Percentiles rank a stretch among this genome's conserved stretches.
phyloP scores from a whole-genome alignment of 176 grass and related monocot genomes.

The Eragrostis nindensis region DNA sequence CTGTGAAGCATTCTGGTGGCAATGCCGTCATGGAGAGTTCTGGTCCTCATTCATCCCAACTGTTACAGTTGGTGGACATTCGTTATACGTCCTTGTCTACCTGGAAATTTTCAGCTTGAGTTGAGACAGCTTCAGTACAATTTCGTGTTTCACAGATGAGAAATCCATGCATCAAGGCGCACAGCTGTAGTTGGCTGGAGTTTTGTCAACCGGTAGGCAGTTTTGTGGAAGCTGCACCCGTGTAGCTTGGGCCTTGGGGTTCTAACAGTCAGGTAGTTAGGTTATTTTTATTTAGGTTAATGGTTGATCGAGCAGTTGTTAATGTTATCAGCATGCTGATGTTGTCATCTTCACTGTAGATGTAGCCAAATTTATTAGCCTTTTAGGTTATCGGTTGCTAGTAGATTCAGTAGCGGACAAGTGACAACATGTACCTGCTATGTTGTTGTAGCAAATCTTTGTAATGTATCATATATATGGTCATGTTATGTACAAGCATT shows the following conservation, averaged over 20 bases:
- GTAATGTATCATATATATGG: background rate
- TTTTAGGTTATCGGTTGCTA: background rate
- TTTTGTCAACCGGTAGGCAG: background rate
- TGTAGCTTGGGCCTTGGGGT: constrained; percentile 3
- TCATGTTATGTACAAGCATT: background rate
- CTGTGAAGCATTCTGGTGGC: background rate
- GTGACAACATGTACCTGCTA: background rate
- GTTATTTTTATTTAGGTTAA: constrained; percentile 33
- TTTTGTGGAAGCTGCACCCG: background rate
- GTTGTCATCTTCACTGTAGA: background rate
- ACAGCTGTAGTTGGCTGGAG: background rate
- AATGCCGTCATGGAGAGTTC: background rate
- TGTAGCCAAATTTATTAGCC: constrained; percentile 18
- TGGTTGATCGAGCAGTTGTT: background rate
- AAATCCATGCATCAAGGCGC: background rate
- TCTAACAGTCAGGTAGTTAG: constrained; percentile 14
- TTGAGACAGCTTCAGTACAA: background rate
- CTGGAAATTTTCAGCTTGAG: background rate
- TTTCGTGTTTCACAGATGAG: background rate
- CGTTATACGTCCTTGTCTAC: background rate
- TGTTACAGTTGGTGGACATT: background rate
- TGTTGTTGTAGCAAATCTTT: background rate
- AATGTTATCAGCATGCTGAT: background rate
- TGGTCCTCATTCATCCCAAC: background rate
- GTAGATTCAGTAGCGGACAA: background rate